phyloP scores from a whole-genome alignment of 768 basidiomycete species.

The Suillus clintonianus region DNA sequence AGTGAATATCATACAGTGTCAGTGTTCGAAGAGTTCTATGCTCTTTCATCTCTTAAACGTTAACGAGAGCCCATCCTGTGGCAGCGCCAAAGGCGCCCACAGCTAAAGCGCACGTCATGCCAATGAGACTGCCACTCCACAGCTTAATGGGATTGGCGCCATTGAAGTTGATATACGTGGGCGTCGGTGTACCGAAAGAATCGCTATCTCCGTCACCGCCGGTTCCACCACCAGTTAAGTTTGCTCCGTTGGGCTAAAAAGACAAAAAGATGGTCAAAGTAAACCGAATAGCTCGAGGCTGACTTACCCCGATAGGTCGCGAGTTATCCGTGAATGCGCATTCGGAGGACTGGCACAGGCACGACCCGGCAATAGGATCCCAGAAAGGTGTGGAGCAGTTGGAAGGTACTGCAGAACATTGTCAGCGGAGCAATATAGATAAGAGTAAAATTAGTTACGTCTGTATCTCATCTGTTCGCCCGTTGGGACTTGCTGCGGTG shows the following conservation, averaged over 20 bases:
- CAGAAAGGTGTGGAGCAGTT: constrained; percentile 82
- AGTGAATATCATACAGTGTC: neutral
- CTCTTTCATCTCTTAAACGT: neutral
- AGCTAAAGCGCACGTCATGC: constrained; percentile 3
- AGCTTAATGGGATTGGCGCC: constrained; percentile 9
- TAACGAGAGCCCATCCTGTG: constrained; percentile 4
- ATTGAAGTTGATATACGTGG: constrained; percentile 54
- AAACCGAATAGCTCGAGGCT: neutral
- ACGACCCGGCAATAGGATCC: constrained; percentile 71
- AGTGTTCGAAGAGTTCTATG: neutral
- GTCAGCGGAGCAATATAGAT: constrained; percentile 2
- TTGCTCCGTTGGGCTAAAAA: constrained; percentile 63
- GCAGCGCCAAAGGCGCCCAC: constrained; percentile 8
- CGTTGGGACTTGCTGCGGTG: constrained; percentile 51
- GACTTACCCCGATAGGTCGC: constrained; percentile 63
- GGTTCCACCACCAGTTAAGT: constrained; percentile 63
- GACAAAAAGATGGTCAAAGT: constrained; percentile 1
- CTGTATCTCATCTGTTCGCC: constrained; percentile 53
- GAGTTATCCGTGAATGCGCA: constrained; percentile 69
- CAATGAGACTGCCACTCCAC: neutral
- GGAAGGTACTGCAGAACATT: constrained; percentile 48
- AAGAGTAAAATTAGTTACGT: constrained; percentile 41
- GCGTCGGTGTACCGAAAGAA: constrained; percentile 21
- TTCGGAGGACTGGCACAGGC: constrained; percentile 55
- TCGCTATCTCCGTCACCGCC: constrained; percentile 35